phyloP scores from a whole-genome alignment of 23 red algal genomes.

The Gracilariopsis chorda region DNA sequence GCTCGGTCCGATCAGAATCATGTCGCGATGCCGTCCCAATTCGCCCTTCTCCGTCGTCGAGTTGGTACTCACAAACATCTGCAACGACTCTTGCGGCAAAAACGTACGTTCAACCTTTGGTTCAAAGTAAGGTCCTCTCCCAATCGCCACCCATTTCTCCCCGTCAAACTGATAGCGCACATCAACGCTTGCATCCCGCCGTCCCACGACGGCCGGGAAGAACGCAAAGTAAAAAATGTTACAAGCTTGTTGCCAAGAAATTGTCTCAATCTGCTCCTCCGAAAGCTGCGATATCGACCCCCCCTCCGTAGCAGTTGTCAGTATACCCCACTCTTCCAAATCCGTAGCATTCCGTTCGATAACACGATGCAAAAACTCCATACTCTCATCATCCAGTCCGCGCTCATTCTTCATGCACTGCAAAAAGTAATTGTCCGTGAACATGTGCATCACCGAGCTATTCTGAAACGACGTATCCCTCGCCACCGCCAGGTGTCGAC shows the following conservation, averaged over 20 bases:
- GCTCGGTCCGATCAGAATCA: slow-evolving; percentile 24
- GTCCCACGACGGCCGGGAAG: background rate
- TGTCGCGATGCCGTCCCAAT: background rate
- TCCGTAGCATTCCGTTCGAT: background rate
- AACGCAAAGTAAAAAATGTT: slow-evolving; percentile 44
- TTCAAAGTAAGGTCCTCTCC: slow-evolving; percentile 28
- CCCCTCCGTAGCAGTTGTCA: background rate
- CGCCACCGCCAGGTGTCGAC: background rate
- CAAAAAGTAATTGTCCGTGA: slow-evolving; percentile 41
- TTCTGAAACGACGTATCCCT: slow-evolving; percentile 1
- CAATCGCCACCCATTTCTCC: background rate
- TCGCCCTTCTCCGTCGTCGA: background rate
- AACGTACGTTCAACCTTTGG: background rate
- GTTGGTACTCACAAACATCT: slow-evolving; percentile 31
- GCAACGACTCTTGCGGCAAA: slow-evolving; percentile 2
- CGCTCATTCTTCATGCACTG: slow-evolving; percentile 24
- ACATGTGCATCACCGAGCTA: background rate
- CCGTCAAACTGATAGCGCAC: slow-evolving; percentile 38
- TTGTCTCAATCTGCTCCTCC: background rate
- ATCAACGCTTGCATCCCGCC: background rate
- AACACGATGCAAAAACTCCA: background rate
- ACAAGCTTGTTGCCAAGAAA: background rate
- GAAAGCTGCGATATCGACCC: background rate
- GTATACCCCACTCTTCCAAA: background rate
- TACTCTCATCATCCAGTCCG: background rate